These are phyloP conservation scores for Discostella stelligeroides DNA, from an alignment of 108 stramenopile species.

Conservation along the genomic window DNA sequence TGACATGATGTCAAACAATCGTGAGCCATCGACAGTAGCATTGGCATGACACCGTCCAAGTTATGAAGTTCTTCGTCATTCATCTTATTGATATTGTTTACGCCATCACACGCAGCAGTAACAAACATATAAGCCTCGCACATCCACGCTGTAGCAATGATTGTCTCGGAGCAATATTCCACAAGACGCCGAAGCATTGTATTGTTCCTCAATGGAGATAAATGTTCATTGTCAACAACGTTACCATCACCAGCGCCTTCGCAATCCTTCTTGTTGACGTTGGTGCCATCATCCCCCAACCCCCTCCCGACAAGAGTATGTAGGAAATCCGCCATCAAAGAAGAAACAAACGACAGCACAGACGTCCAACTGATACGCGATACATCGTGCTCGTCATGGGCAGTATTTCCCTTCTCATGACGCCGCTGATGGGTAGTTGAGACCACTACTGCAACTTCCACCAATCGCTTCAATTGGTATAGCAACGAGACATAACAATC, in stretches of 20 bases:
- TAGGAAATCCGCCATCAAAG: slow-evolving; percentile 23
- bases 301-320: neutral
- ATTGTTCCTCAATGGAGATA: neutral
- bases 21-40: slow-evolving; percentile 24
- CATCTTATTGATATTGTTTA: neutral
- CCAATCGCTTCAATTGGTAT: slow-evolving; percentile 24
- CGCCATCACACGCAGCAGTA: neutral
- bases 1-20: slow-evolving; percentile 18
- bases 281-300: neutral
- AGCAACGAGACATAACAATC: slow-evolving; percentile 27
- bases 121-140: slow-evolving; percentile 23
- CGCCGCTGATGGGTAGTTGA: neutral
- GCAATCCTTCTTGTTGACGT: neutral
- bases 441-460: slow-evolving; percentile 22
- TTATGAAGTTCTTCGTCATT: neutral
- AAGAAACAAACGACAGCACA: slow-evolving; percentile 33
- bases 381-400: neutral
- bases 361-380: slow-evolving; percentile 17
- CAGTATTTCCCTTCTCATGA: slow-evolving; percentile 7
- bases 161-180: slow-evolving; percentile 23
- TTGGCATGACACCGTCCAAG: neutral
- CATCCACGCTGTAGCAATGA: slow-evolving; percentile 42
- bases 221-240: neutral
- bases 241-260: neutral
- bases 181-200: slow-evolving; percentile 20